Evolutionary conservation across 345 rosid genomes (phyloP).

Genomic region (Linum lewisii): DNA sequence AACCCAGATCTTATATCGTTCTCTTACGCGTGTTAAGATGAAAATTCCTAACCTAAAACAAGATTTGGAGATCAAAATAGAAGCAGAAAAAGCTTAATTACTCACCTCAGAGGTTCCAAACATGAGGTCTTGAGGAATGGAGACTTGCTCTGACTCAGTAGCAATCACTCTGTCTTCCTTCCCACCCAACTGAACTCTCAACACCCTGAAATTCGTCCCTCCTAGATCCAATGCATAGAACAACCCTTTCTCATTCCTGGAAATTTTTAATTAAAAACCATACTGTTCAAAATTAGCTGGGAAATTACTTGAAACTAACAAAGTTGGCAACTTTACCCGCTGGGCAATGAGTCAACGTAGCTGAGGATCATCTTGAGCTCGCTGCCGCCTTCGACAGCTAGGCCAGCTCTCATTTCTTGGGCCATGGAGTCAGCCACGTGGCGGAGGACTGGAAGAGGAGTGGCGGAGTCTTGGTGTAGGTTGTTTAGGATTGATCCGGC

Average conservation of each 20-base stretch:
- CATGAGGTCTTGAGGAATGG: constrained; percentile 72
- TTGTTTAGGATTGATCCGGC: constrained; percentile 42
- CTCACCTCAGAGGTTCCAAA: constrained; percentile 70
- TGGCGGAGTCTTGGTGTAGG: constrained; percentile 56
- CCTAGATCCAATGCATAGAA: constrained; percentile 92
- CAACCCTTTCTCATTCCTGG: constrained; percentile 72
- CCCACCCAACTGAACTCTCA: constrained; percentile 73
- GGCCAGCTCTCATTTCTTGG: constrained; percentile 63
- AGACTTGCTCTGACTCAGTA: constrained; percentile 54
- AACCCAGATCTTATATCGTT: no score
- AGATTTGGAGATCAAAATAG: not conserved
- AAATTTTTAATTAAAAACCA: not conserved
- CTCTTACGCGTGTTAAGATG: no score
- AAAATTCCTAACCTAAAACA: not conserved
- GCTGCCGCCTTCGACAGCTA: constrained; percentile 56
- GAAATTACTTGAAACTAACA: not conserved
- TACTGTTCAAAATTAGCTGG: not conserved
- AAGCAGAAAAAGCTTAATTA: not conserved
- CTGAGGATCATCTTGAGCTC: constrained; percentile 80
- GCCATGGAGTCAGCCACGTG: constrained; percentile 58
- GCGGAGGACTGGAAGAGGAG: constrained; percentile 55
- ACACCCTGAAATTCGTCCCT: constrained; percentile 71
- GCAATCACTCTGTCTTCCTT: constrained; percentile 47
- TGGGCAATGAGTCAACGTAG: constrained; percentile 64
- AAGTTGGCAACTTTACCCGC: constrained; percentile 33